Base-by-base conservation (phyloP, 163 green algal species). In the Scenedesmus sp. region DNA sequence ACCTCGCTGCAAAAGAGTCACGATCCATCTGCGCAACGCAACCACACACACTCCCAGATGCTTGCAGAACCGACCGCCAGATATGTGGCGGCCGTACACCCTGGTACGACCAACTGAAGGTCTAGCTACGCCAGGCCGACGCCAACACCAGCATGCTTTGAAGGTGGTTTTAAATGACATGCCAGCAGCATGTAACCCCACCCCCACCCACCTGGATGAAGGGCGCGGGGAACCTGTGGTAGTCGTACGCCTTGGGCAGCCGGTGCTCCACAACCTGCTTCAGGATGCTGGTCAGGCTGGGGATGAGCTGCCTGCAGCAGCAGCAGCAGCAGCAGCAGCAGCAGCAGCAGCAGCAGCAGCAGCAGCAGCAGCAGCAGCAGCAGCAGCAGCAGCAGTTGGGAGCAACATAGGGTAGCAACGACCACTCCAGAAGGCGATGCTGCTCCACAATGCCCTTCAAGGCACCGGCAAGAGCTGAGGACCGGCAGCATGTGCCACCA, bases 251-350 rank as follows among this genome's bases (percentile, higher is more conserved):
- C 72, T 98, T 98, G 59, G 97, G 97, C 86, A 99, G 95, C 40
- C 98, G 95, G 83, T 97, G 95, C 94, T 99, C 97, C 1, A 95
- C 91, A 0, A 99, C 95, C 95, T 99, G 98, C 93, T 99, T 99
- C 33, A 99, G 93, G 53, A 99, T 99, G 94, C 93, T 96, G 43
- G 97, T 96, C 90, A 99, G 98, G 89, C 94, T 97, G 37, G 96
- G 96, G 46, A 98, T 96, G 56, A 99, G 96, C 91, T 97, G 97
- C 91, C 96, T 97, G 94, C 97, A 98, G n/a, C 93, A 90, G n/a
- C 44, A 91, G 72, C 86, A 85, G 70, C 68, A 84, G 73, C 86
- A 90, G 73, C 35, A 90, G 37, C 40, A 85, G 35, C 43, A 82
- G 56, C 56, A 46, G 83, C 46, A 65, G 26, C 43, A 85, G 18